Evolutionary conservation across 2,329 filamentous ascomycete genomes (phyloP), one percentile per base, ranked within the genome.

Genomic region (Rutstroemia sp.): DNA sequence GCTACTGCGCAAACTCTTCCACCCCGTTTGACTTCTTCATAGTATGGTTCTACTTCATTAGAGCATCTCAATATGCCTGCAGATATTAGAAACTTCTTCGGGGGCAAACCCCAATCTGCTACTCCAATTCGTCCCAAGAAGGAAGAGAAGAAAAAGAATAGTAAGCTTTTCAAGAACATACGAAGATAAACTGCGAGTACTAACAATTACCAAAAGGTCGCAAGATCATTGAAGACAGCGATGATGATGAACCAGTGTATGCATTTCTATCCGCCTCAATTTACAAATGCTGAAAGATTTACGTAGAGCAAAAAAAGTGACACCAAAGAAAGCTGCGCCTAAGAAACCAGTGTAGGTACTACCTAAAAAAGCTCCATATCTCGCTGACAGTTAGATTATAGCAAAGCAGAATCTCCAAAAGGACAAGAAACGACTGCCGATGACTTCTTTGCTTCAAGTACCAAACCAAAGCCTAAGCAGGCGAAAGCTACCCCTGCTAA

Each of bases 31-130:
- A 30, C 7, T 30, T 30, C 27, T 30, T 7, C 27, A 30, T 30
- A 19, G 14, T 19, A 45, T 5, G 23, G n/a, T 9, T 46, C 21
- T 21, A n/a, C 14, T n/a, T 34, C 36, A 21, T 21, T 54, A 16
- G 23, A 40, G 39, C 19, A n/a, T 17, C n/a, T 36, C 56, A 65
- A 48, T 45, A 95, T 96, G 91, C 83, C 91, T 54, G 89, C 63
- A 60, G 92, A 97, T 73, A 97, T 96, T 67, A 82, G 92, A 68
- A 90, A 79, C 65, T 97, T 96, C 73, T 96, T 97, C 75, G 84
- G 87, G 55, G 83, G 87, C 59, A 91, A 91, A 71, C 34, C 51
- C 30, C 42, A n/a, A 39, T 19, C 21, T 19, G 36, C 51, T 61
- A 74, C 78, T 46, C 74, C 79, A 16, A 72, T 77, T 58, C 72